phyloP scores from a whole-genome alignment of 148 eudicot genomes.

The Heliosperma pusillum region DNA sequence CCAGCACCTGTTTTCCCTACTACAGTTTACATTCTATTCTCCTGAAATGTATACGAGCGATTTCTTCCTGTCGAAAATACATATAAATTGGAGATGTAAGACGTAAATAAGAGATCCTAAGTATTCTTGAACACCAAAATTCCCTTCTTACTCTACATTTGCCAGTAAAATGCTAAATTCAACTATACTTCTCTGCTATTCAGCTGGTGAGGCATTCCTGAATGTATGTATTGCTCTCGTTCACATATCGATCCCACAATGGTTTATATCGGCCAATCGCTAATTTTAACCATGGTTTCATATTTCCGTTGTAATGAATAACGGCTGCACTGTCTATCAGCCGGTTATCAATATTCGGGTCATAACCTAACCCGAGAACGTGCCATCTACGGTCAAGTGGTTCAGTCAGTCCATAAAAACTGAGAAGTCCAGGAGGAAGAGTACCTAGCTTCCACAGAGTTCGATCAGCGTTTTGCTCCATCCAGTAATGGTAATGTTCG shows the following conservation, averaged over 20 bases:
- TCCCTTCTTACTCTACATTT: conserved; percentile 39
- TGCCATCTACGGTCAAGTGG: conserved; percentile 91
- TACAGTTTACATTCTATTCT: conserved; percentile 21
- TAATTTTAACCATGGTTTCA: conserved; percentile 80
- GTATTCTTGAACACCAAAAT: conserved; percentile 36
- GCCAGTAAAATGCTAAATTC: conserved; percentile 7
- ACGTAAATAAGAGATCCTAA: conserved; percentile 28
- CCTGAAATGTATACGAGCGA: conserved; percentile 12
- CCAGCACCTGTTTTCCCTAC: conserved; percentile 13
- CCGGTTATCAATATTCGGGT: conserved; percentile 59
- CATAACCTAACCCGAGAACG: conserved; percentile 70
- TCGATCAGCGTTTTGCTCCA: conserved; percentile 48
- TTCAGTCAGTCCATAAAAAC: conserved; percentile 71
- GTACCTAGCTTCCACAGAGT: conserved; percentile 72
- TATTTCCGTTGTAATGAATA: conserved; percentile 68
- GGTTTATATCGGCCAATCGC: conserved; percentile 53
- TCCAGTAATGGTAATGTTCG: conserved; percentile 57
- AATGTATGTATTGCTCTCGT: conserved; percentile 50
- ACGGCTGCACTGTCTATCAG: conserved; percentile 76
- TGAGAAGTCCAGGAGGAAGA: conserved; percentile 69
- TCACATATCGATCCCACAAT: conserved; percentile 59
- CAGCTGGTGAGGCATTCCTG: conserved; percentile 53
- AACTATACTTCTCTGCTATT: conserved; percentile 16
- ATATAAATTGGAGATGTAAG: conserved; percentile 23
- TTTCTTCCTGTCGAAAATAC: conserved; percentile 14